A percentile compares a stretch with the other conserved stretches of the same genome.
phyloP scores from a whole-genome alignment of 2,329 filamentous ascomycete genomes.

The Aspergillus sp. region DNA sequence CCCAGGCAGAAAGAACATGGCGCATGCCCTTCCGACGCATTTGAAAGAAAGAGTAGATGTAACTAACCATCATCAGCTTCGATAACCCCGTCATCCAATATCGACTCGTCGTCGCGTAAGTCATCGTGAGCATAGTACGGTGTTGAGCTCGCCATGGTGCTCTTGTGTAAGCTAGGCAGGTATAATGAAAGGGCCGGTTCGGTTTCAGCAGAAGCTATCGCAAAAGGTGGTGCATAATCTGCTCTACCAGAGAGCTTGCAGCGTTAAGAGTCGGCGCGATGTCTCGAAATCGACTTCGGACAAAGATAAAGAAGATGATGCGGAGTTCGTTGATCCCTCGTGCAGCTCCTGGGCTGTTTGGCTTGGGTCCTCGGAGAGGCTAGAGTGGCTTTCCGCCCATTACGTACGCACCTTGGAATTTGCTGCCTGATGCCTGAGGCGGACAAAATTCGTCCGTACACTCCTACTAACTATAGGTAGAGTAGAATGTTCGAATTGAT shows the following conservation, averaged over 20 bases:
- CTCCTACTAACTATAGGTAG: too few species aligned
- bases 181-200: neutral
- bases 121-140: conserved; percentile 58
- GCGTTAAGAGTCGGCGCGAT: neutral
- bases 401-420: conserved; percentile 34
- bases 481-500: neutral
- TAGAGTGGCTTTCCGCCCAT: conserved; percentile 43
- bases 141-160: conserved; percentile 42
- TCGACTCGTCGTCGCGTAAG: conserved; percentile 64
- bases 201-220: neutral
- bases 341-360: conserved; percentile 15
- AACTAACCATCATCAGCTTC: conserved; percentile 75
- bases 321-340: conserved; percentile 16
- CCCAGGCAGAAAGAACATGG: neutral
- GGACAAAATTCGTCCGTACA: too few species aligned
- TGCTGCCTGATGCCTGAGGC: conserved; percentile 22
- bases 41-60: neutral
- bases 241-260: conserved; percentile 17
- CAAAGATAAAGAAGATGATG: conserved; percentile 16
- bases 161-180: conserved; percentile 9
- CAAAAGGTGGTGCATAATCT: conserved; percentile 14
- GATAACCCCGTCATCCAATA: conserved; percentile 73
- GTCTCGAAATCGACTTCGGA: neutral
- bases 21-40: neutral
- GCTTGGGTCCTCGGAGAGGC: conserved; percentile 35